These are phyloP conservation scores for Taphrina deformans DNA, from an alignment of 1,139 yeast species.

Conservation along the genomic window DNA sequence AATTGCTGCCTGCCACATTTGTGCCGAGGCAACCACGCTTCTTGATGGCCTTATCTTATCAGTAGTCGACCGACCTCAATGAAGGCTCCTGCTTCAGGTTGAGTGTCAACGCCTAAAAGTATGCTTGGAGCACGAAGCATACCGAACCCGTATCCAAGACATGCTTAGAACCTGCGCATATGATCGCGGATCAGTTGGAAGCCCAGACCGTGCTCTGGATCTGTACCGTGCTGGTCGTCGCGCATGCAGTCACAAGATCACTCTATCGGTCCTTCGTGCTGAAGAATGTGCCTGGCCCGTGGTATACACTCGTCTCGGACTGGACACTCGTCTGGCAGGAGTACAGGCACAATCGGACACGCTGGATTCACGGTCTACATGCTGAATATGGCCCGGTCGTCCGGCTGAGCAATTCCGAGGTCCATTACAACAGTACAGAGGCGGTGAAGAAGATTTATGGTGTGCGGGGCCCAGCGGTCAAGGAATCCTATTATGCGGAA, in stretches of 20 bases:
- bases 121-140: neutral
- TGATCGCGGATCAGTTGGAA: neutral
- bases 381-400: conserved; percentile 61
- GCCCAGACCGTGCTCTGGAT: too few species aligned
- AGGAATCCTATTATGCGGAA: conserved; percentile 61
- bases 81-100: too few species aligned
- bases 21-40: too few species aligned
- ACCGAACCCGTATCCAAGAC: neutral
- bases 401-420: conserved; percentile 61
- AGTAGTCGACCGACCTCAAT: too few species aligned
- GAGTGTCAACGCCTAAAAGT: too few species aligned
- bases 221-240: neutral
- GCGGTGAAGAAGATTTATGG: conserved; percentile 60
- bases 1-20: neutral
- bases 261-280: neutral
- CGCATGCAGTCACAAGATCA: neutral
- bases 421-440: conserved; percentile 59
- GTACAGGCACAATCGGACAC: neutral
- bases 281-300: neutral
- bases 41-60: neutral
- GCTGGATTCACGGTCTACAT: conserved; percentile 54
- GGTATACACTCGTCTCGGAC: neutral
- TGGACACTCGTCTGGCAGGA: neutral
- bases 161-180: neutral
- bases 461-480: conserved; percentile 54